These are phyloP conservation scores for Yarrowia sp. DNA, from an alignment of 805 yeast species.

Conservation along the genomic window DNA sequence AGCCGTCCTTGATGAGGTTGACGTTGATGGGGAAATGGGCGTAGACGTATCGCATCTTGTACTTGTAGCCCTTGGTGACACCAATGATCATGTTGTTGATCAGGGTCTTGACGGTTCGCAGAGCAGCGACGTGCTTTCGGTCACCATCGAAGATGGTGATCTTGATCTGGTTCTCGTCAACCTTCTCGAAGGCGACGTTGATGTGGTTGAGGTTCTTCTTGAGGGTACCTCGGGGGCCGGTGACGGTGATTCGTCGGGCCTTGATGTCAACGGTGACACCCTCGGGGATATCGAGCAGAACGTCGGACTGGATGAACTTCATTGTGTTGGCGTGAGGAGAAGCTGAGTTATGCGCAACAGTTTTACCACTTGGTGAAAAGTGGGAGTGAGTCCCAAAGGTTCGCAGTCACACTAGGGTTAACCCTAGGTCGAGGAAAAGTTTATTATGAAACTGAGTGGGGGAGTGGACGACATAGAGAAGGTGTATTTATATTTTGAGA, in stretches of 20 bases:
- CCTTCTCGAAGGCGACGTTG: conserved; percentile 85
- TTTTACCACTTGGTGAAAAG: background rate
- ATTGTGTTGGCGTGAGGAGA: conserved; percentile 39
- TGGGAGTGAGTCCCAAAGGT: background rate
- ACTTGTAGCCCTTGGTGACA: conserved; percentile 98
- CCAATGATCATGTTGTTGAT: conserved; percentile 93
- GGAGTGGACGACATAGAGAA: background rate
- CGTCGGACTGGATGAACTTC: conserved; percentile 89
- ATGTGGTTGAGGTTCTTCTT: conserved; percentile 90
- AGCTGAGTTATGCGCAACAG: background rate
- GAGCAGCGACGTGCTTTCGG: conserved; percentile 99
- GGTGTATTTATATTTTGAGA: too few relatives aligned
- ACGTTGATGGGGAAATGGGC: conserved; percentile 99
- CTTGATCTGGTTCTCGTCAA: conserved; percentile 69
- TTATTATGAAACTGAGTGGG: background rate
- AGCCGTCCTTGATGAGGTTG: conserved; percentile 77
- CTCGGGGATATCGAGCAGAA: conserved; percentile 81
- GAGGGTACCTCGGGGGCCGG: conserved; percentile 97
- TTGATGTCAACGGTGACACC: conserved; percentile 89
- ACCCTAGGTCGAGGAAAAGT: background rate
- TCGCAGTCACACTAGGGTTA: conserved; percentile 23
- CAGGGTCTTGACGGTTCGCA: conserved; percentile 97
- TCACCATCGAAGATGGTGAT: conserved; percentile 97
- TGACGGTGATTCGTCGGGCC: conserved; percentile 84
- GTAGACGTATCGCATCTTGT: conserved; percentile 99